phyloP scores from a whole-genome alignment of 177 flowering plant species.

The Tripterygium wilfordii region DNA sequence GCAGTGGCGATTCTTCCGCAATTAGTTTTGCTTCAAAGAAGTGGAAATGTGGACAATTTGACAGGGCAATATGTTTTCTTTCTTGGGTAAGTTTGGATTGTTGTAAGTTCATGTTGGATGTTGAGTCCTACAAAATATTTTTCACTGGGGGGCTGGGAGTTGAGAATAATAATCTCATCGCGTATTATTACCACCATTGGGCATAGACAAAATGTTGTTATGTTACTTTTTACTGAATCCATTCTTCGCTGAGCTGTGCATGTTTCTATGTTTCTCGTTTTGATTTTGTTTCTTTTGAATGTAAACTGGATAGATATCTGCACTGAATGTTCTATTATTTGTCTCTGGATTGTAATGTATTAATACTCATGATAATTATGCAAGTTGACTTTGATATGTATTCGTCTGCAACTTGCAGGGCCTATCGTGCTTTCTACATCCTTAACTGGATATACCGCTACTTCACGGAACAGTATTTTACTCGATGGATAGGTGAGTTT shows the following conservation, averaged over 20 bases:
- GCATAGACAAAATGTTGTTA: too few species aligned
- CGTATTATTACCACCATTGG: too few species aligned
- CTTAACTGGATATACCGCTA: conserved; percentile 56
- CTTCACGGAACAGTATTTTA: conserved; percentile 30
- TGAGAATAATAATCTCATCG: too few species aligned
- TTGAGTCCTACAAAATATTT: neutral
- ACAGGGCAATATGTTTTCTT: conserved; percentile 88
- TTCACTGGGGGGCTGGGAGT: too few species aligned
- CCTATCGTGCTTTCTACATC: conserved; percentile 51
- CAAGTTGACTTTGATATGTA: conserved; percentile 1
- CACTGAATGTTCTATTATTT: too few species aligned
- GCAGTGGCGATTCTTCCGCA: conserved; percentile 96
- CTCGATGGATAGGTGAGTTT: conserved; percentile 58
- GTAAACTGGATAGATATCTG: too few species aligned
- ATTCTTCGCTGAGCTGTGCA: too few species aligned
- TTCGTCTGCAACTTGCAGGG: conserved; percentile 30
- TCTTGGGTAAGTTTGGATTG: conserved; percentile 54
- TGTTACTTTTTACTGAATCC: too few species aligned
- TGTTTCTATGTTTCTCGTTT: too few species aligned
- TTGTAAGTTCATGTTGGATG: neutral
- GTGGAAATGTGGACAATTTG: conserved; percentile 90
- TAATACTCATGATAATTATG: too few species aligned
- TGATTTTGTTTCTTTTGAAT: too few species aligned
- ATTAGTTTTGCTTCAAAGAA: conserved; percentile 77
- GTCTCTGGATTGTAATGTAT: too few species aligned